Evolutionary conservation across 139 green algal genomes (phyloP).

Genomic region (Trebouxia sp.): DNA sequence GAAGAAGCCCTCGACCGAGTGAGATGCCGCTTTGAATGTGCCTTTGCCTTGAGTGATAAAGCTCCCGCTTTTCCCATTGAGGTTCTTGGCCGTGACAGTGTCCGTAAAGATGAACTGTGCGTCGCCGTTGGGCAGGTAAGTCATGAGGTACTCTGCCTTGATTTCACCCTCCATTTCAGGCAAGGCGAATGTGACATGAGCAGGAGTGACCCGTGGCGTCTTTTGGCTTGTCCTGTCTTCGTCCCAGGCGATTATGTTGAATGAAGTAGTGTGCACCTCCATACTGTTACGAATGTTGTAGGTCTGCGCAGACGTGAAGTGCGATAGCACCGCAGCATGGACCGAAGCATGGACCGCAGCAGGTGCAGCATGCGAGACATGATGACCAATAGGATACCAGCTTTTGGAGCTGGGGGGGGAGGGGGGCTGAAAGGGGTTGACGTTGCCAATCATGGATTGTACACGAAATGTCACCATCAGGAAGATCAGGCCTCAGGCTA

Average conservation of each 20-base stretch:
- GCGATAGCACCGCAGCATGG: no score
- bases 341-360: no score
- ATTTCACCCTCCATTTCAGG: neutral
- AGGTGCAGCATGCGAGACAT: no score
- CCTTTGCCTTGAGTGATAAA: constrained; percentile 1
- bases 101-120: neutral
- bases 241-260: neutral
- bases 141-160: neutral
- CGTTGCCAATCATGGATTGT: no score
- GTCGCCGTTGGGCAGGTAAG: neutral
- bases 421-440: no score
- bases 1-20: neutral
- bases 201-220: neutral
- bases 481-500: no score
- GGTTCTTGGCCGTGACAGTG: neutral
- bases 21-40: neutral
- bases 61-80: neutral
- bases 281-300: no score
- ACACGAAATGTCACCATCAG: no score
- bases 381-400: no score
- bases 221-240: neutral
- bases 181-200: neutral
- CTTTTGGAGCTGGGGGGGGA: no score
- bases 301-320: no score
- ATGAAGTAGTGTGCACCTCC: neutral